phyloP scores from a whole-genome alignment of 1,284 basidiomycete species.

The Moesziomyces sp. region DNA sequence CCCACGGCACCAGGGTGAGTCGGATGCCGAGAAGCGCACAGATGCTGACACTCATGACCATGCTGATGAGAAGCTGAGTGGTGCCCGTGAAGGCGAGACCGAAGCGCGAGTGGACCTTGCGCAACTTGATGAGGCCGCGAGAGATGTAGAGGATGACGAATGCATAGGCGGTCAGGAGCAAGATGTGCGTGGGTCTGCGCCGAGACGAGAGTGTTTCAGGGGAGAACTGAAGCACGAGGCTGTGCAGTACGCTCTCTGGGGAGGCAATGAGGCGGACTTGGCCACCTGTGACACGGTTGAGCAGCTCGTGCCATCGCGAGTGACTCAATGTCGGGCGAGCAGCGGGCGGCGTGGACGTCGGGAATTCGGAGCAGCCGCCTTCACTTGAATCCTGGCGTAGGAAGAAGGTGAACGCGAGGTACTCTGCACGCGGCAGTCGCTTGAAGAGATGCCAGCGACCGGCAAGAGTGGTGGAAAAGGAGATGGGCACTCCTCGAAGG shows the following conservation, averaged over 20 bases:
- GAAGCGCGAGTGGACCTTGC: slow-evolving; percentile 82
- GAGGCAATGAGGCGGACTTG: slow-evolving; percentile 52
- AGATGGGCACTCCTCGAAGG: slow-evolving; percentile 45
- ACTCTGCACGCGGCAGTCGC: slow-evolving; percentile 62
- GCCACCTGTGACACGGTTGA: slow-evolving; percentile 47
- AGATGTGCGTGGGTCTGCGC: slow-evolving; percentile 51
- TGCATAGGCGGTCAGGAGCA: slow-evolving; percentile 83
- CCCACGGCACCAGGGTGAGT: slow-evolving; percentile 87
- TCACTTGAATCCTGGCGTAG: slow-evolving; percentile 22
- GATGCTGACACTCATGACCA: slow-evolving; percentile 90
- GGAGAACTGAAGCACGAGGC: slow-evolving; percentile 53
- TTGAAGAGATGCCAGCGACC: slow-evolving; percentile 64
- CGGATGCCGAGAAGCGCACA: slow-evolving; percentile 85
- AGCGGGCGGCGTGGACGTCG: background rate
- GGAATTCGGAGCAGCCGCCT: slow-evolving; percentile 12
- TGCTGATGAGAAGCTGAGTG: slow-evolving; percentile 88
- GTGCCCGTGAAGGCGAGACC: slow-evolving; percentile 93
- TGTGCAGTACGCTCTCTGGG: slow-evolving; percentile 46
- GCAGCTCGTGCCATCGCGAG: slow-evolving; percentile 47
- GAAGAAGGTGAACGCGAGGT: slow-evolving; percentile 64
- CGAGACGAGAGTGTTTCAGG: slow-evolving; percentile 40
- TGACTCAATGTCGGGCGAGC: slow-evolving; percentile 10
- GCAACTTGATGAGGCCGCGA: slow-evolving; percentile 74
- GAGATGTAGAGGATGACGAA: slow-evolving; percentile 82
- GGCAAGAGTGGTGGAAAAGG: slow-evolving; percentile 59